Evolutionary conservation across 140 eudicot genomes (phyloP).

Genomic region (Oenanthe javanica): DNA sequence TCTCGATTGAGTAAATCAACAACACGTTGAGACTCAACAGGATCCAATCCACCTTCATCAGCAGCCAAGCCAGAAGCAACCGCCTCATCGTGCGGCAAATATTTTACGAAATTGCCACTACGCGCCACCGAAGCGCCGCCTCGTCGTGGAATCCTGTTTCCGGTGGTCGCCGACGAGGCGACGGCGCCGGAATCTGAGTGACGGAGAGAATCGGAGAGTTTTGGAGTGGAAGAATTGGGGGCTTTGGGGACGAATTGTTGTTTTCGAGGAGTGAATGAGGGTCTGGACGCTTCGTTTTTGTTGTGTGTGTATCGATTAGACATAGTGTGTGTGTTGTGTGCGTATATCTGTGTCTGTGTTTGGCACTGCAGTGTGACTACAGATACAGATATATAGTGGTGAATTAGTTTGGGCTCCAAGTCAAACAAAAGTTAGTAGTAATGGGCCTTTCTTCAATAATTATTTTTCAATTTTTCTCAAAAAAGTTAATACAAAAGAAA

Average conservation of each 20-base stretch:
- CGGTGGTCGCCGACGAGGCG: background rate
- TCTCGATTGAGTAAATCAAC: slow-evolving; percentile 76
- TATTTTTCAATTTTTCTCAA: too few species aligned
- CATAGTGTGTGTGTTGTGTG: background rate
- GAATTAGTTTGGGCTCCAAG: slow-evolving; percentile 1
- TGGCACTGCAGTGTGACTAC: background rate
- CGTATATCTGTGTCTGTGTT: background rate
- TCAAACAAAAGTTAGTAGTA: background rate
- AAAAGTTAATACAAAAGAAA: too few species aligned
- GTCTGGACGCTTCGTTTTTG: slow-evolving; percentile 2
- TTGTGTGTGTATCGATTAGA: slow-evolving; percentile 12
- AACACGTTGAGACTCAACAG: slow-evolving; percentile 73
- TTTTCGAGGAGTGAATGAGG: slow-evolving; percentile 1
- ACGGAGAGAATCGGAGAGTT: slow-evolving; percentile 22
- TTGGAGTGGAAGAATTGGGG: background rate
- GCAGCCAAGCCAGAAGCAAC: slow-evolving; percentile 85
- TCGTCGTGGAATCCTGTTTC: background rate
- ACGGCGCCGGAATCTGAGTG: slow-evolving; percentile 1
- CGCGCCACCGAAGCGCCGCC: slow-evolving; percentile 2
- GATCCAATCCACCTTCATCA: slow-evolving; percentile 86
- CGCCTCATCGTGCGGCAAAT: slow-evolving; percentile 95
- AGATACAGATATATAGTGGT: background rate
- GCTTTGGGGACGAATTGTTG: slow-evolving; percentile 18
- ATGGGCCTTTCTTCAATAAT: background rate
- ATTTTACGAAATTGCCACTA: slow-evolving; percentile 58